Evolutionary conservation across 2,329 filamentous ascomycete species (phyloP).

Genomic region (Fusarium humuli): DNA sequence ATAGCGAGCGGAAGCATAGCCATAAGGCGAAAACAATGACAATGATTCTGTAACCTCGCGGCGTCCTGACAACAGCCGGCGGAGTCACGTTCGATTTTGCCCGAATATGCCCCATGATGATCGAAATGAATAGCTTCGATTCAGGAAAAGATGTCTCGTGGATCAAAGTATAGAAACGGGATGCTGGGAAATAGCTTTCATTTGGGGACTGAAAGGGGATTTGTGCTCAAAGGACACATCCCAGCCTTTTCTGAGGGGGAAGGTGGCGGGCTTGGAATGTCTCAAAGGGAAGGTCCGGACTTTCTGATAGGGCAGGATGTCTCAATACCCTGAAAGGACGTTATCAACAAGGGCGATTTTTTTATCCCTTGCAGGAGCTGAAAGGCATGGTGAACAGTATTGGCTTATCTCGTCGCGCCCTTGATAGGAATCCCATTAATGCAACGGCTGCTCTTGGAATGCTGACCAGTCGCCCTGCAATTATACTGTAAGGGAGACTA

Average conservation of each 20-base stretch:
- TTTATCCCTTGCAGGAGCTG: not conserved
- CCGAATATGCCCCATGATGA: not conserved
- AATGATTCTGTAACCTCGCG: not conserved
- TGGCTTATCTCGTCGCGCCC: not conserved
- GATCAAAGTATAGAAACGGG: accelerated
- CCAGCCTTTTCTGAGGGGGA: not conserved
- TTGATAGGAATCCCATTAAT: not conserved
- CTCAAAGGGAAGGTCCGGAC: not conserved
- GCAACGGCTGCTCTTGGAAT: not conserved
- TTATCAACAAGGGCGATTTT: not conserved
- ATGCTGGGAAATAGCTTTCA: not conserved
- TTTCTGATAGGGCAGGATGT: not conserved
- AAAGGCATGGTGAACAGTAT: not conserved
- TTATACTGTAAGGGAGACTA: not conserved
- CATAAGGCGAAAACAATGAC: accelerated
- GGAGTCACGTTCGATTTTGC: not conserved
- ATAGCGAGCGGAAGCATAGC: not conserved
- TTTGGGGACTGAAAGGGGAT: accelerated
- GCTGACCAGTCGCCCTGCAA: no score
- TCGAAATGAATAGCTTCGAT: not conserved
- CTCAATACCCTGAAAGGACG: not conserved
- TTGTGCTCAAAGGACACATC: not conserved
- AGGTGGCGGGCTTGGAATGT: not conserved
- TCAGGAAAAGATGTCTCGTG: accelerated
- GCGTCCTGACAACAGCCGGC: not conserved